phyloP scores from a whole-genome alignment of 257 asterid species.

The Nicotiana tabacum region DNA sequence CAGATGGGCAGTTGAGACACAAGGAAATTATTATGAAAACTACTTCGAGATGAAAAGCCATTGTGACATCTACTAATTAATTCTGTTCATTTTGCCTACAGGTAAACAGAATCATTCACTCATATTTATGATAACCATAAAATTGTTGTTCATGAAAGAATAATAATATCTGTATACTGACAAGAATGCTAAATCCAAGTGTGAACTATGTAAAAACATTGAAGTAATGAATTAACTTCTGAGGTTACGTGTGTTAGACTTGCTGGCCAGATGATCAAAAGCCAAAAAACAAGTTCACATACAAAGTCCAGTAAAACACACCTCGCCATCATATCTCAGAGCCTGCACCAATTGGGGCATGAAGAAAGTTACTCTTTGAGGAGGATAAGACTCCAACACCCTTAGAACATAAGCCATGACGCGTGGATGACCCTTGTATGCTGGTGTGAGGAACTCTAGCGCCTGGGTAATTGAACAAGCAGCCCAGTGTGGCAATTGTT shows the following conservation, averaged over 20 bases:
- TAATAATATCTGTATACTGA: background rate
- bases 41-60: background rate
- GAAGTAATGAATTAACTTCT: background rate
- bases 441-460: conserved; percentile 89
- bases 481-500: conserved; percentile 99
- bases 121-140: background rate
- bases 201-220: background rate
- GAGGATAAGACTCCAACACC: conserved; percentile 98
- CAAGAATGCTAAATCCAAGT: background rate
- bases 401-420: conserved; percentile 99
- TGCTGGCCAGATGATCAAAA: background rate
- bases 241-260: background rate
- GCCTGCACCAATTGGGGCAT: conserved; percentile 99
- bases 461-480: conserved; percentile 97
- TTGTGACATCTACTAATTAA: background rate
- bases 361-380: conserved; percentile 92
- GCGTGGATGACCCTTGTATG: conserved; percentile 95
- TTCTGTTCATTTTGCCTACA: background rate
- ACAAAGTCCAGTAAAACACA: conserved; percentile 20
- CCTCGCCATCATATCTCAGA: conserved; percentile 92
- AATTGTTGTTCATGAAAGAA: background rate
- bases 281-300: background rate
- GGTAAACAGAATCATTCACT: background rate
- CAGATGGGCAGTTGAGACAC: background rate
- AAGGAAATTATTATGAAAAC: background rate